Conservation (phyloP, 768 basidiomycete genomes). For the Leccinellum luteum region DNA sequence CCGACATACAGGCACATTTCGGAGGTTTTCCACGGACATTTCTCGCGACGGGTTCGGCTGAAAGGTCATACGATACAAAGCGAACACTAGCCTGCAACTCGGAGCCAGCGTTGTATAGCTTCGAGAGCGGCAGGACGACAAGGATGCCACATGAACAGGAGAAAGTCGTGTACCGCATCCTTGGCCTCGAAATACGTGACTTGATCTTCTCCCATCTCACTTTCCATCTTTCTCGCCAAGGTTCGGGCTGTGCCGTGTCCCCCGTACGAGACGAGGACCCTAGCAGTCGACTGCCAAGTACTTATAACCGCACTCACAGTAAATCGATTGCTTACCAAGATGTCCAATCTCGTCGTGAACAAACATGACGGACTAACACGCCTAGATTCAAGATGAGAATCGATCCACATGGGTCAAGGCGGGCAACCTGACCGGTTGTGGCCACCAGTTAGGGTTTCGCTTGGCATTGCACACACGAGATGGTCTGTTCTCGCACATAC, state of each 20-base stretch:
- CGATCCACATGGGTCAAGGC: not conserved
- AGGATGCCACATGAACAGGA: slow-evolving; percentile 49
- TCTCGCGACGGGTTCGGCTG: slow-evolving; percentile 55
- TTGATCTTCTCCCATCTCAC: slow-evolving; percentile 44
- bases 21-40: slow-evolving; percentile 60
- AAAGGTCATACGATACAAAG: slow-evolving; percentile 47
- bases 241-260: slow-evolving; percentile 30
- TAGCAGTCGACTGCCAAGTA: not conserved
- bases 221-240: slow-evolving; percentile 46
- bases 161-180: slow-evolving; percentile 55
- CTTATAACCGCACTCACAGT: not conserved
- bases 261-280: not conserved
- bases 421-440: not conserved
- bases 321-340: not conserved
- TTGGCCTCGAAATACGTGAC: slow-evolving; percentile 48
- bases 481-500: not conserved
- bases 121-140: slow-evolving; percentile 47
- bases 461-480: not conserved
- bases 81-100: not conserved
- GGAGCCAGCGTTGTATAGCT: slow-evolving; percentile 48
- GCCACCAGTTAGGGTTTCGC: not conserved
- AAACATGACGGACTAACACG: not conserved
- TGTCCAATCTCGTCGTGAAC: not conserved
- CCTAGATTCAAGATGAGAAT: not conserved
- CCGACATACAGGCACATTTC: slow-evolving; percentile 39